phyloP scores from a whole-genome alignment of 129 eudicot genomes.

The Solidago caesia region DNA sequence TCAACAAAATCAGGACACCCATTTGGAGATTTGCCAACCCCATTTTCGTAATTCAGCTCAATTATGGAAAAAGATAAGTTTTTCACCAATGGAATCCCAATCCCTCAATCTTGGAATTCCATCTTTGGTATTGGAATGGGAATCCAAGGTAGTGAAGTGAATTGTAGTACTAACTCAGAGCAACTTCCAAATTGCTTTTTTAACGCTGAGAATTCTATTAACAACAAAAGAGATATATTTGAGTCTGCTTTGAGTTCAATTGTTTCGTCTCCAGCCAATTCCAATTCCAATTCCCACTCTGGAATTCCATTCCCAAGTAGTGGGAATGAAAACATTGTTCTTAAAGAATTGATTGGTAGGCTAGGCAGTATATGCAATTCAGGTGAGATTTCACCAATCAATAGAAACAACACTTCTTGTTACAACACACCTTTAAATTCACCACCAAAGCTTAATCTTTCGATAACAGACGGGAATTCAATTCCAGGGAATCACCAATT shows the following conservation, averaged over 20 bases:
- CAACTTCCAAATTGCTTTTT: conserved; percentile 42
- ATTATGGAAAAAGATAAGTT: conserved; percentile 51
- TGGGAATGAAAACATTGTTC: conserved; percentile 47
- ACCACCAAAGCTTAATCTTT: conserved; percentile 66
- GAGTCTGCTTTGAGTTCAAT: conserved; percentile 90
- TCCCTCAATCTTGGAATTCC: conserved; percentile 44
- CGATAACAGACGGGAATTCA: conserved; percentile 37
- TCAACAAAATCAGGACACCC: conserved; percentile 28
- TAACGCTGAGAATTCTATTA: conserved; percentile 57
- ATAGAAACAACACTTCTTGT: conserved; percentile 52
- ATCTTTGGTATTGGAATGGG: conserved; percentile 50
- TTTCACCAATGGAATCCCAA: conserved; percentile 36
- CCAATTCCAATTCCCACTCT: conserved; percentile 15
- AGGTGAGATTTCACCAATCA: conserved; percentile 49
- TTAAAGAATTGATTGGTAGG: conserved; percentile 76
- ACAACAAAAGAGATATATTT: conserved; percentile 76
- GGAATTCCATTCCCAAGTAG: conserved; percentile 23
- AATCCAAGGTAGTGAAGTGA: conserved; percentile 40
- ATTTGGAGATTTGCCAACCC: conserved; percentile 22
- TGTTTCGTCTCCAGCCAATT: conserved; percentile 68
- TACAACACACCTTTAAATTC: conserved; percentile 79
- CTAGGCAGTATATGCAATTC: conserved; percentile 71
- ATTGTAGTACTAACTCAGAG: conserved; percentile 30
- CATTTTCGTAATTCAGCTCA: conserved; percentile 20
- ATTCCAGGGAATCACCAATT: conserved; percentile 30